Conservation (phyloP, 1,139 yeast species). For the Yamadazyma mexicana region DNA sequence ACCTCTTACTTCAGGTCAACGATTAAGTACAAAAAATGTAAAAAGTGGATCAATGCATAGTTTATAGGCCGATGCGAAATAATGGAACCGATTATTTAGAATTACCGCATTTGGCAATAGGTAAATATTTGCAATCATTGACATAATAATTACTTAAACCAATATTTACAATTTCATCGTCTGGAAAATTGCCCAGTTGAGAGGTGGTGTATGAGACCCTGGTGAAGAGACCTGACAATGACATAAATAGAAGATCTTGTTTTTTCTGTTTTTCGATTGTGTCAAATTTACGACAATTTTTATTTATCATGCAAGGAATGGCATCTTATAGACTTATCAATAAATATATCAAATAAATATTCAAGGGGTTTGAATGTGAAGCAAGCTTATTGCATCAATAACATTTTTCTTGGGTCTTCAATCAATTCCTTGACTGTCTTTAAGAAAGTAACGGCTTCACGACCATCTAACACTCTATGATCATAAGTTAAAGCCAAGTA, state of each 20-base stretch:
- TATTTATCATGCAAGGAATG: slow-evolving; percentile 9
- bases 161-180: not conserved
- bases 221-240: not conserved
- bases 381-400: slow-evolving; percentile 52
- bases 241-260: too few relatives aligned
- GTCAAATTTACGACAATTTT: not conserved
- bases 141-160: slow-evolving; percentile 1
- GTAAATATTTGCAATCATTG: slow-evolving; percentile 15
- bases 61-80: slow-evolving; percentile 13
- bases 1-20: not conserved
- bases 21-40: not conserved
- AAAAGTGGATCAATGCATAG: slow-evolving; percentile 11
- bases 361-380: not conserved
- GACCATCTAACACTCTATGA: slow-evolving; percentile 97
- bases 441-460: slow-evolving; percentile 98
- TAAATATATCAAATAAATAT: slow-evolving; percentile 3
- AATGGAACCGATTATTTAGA: slow-evolving; percentile 7
- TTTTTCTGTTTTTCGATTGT: not conserved
- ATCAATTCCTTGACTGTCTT: slow-evolving; percentile 94
- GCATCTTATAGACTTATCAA: slow-evolving; percentile 5
- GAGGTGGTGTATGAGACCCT: not conserved
- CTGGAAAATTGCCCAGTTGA: too few relatives aligned
- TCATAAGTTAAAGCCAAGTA: slow-evolving; percentile 97
- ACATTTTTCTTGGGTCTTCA: slow-evolving; percentile 99
- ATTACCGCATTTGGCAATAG: slow-evolving; percentile 12